Conservation (phyloP, 2,329 filamentous ascomycete genomes). For the Fonsecaea nubica region DNA sequence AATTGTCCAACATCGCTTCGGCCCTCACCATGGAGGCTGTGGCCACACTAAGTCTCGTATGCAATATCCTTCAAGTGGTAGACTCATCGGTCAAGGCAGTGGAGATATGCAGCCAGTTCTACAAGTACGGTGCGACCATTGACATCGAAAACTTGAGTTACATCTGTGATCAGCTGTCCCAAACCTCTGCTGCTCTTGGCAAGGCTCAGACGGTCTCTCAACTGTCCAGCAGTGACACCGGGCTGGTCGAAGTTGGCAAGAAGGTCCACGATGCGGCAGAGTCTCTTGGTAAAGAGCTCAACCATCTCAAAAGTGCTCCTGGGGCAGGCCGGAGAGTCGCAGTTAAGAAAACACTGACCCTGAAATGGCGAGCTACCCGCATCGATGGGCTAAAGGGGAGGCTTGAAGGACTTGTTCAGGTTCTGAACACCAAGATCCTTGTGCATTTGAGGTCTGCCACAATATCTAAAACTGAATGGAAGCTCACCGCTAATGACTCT, state of each 20-base stretch:
- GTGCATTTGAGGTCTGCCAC: slow-evolving; percentile 11
- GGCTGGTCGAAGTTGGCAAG: not conserved
- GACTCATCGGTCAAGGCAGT: not conserved
- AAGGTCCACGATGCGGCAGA: not conserved
- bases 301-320: not conserved
- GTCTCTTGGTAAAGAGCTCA: not conserved
- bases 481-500: not conserved
- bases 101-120: slow-evolving; percentile 4
- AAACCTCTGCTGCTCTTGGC: not conserved
- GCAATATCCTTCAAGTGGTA: slow-evolving; percentile 16
- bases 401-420: slow-evolving; percentile 5
- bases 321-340: not conserved
- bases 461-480: not conserved
- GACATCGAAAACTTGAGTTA: slow-evolving; percentile 6
- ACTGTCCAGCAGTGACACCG: not conserved
- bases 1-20: not conserved
- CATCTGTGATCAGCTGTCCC: slow-evolving; percentile 1
- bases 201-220: not conserved
- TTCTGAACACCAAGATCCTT: slow-evolving; percentile 4
- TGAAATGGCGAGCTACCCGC: not conserved
- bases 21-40: slow-evolving; percentile 13
- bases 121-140: slow-evolving; percentile 6
- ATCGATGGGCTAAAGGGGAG: slow-evolving; percentile 7
- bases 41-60: slow-evolving; percentile 4
- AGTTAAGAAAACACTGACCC: not conserved